phyloP scores from a whole-genome alignment of 495 filamentous ascomycete genomes.

The Aeminium ludgeri region DNA sequence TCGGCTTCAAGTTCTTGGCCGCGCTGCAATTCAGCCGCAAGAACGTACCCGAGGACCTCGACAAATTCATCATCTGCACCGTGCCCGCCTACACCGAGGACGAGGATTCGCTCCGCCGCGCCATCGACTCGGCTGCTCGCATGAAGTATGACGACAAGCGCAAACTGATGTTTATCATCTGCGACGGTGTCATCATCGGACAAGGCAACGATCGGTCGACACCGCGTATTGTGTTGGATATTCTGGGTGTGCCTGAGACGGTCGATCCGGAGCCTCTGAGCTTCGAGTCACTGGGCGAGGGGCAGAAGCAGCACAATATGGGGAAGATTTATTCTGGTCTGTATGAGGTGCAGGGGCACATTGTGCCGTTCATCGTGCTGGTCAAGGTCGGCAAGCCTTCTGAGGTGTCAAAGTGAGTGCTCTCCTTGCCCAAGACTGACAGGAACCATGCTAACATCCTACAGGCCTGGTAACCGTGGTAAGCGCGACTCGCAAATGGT shows the following conservation, averaged over 20 bases:
- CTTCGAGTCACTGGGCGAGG: slow-evolving; percentile 93
- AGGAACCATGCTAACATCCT: neutral
- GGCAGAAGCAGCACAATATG: slow-evolving; percentile 97
- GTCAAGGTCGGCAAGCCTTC: slow-evolving; percentile 96
- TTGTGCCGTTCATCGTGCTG: slow-evolving; percentile 92
- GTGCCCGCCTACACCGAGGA: slow-evolving; percentile 97
- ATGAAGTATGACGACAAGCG: slow-evolving; percentile 98
- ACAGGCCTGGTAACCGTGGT: slow-evolving; percentile 84
- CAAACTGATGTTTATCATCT: slow-evolving; percentile 84
- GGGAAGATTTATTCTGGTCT: slow-evolving; percentile 95
- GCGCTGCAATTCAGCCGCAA: slow-evolving; percentile 86
- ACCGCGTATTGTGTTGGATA: slow-evolving; percentile 90
- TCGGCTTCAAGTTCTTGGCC: slow-evolving; percentile 91
- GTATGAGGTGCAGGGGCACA: slow-evolving; percentile 94
- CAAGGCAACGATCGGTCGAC: slow-evolving; percentile 95
- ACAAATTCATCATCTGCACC: slow-evolving; percentile 97
- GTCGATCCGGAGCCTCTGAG: slow-evolving; percentile 94
- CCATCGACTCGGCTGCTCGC: slow-evolving; percentile 86
- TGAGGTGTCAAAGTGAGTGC: slow-evolving; percentile 52
- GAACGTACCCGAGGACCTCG: slow-evolving; percentile 82
- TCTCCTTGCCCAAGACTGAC: neutral
- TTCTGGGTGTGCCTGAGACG: slow-evolving; percentile 81
- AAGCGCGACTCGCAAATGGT: slow-evolving; percentile 99
- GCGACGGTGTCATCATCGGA: slow-evolving; percentile 98
- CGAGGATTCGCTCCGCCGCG: slow-evolving; percentile 88